A percentile compares a stretch with the other conserved stretches of the same genome.
Evolutionary conservation across 305 asterid species (phyloP).

Genomic region (Caryopteris hybrid): DNA sequence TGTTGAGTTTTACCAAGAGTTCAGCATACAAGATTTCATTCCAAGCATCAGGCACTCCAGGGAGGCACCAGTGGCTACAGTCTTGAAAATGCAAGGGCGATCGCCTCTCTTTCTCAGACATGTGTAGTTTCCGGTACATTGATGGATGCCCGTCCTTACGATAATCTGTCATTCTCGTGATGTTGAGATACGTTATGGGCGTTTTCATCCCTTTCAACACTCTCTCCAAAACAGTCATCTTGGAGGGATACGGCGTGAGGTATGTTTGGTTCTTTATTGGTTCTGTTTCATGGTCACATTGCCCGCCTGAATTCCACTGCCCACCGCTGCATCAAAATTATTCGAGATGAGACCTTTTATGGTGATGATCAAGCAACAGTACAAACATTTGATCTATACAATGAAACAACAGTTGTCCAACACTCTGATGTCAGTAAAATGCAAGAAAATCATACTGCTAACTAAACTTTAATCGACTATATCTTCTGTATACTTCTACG

Average conservation of each 20-base stretch:
- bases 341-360: not conserved
- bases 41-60: slow-evolving; percentile 80
- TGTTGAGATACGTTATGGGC: slow-evolving; percentile 44
- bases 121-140: slow-evolving; percentile 36
- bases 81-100: slow-evolving; percentile 46
- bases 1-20: slow-evolving; percentile 36
- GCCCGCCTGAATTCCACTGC: slow-evolving; percentile 70
- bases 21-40: slow-evolving; percentile 61
- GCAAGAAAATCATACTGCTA: no score
- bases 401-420: not conserved
- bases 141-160: slow-evolving; percentile 84
- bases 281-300: slow-evolving; percentile 56
- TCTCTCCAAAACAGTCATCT: slow-evolving; percentile 53
- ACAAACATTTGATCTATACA: not conserved
- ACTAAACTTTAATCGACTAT: no score
- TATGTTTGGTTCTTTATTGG: slow-evolving; percentile 50
- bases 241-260: slow-evolving; percentile 37
- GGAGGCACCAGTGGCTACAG: slow-evolving; percentile 88
- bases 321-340: slow-evolving; percentile 43
- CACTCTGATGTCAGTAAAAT: not conserved
- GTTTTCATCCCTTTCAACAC: slow-evolving; percentile 53
- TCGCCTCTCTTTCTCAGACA: slow-evolving; percentile 35
- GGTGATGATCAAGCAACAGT: not conserved
- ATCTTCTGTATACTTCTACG: no score
- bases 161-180: slow-evolving; percentile 56